phyloP scores from a whole-genome alignment of 805 yeast species.

The Saccharomyces paradoxus region DNA sequence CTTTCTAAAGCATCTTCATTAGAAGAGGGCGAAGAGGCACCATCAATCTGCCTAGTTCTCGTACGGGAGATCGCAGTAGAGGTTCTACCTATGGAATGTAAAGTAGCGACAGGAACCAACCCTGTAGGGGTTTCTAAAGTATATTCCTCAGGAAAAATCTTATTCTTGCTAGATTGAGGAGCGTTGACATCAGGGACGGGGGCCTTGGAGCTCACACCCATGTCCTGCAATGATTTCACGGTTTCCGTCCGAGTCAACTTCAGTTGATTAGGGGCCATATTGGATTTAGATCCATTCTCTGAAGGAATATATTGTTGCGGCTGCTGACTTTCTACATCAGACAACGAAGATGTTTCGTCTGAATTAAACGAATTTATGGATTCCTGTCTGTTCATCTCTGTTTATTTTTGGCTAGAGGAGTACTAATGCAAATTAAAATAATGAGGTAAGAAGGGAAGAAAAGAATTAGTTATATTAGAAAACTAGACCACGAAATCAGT shows the following conservation, averaged over 20 bases:
- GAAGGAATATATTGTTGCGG: constrained; percentile 1
- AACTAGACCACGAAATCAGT: not conserved
- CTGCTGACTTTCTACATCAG: not conserved
- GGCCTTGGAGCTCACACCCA: constrained; percentile 49
- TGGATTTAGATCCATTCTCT: constrained; percentile 1
- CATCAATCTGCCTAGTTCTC: constrained; percentile 31
- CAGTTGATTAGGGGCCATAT: not conserved
- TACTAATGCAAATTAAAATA: not conserved
- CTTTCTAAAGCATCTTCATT: constrained; percentile 16
- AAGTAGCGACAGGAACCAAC: constrained; percentile 69
- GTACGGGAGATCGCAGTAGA: constrained; percentile 31
- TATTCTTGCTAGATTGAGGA: constrained; percentile 44
- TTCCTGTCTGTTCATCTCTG: constrained; percentile 1
- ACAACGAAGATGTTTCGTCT: not conserved
- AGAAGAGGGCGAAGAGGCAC: constrained; percentile 22
- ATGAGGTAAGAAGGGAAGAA: not conserved
- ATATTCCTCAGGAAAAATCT: constrained; percentile 89
- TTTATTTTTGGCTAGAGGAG: not conserved
- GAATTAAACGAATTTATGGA: not conserved
- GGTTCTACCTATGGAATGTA: constrained; percentile 58
- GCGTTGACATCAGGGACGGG: constrained; percentile 51
- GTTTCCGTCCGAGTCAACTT: constrained; percentile 60
- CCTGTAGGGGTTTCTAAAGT: constrained; percentile 84
- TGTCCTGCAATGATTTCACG: constrained; percentile 52
- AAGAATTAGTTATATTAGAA: not conserved